Base-by-base conservation (phyloP, 495 filamentous ascomycete genomes). In the Hyaloscypha finlandica region DNA sequence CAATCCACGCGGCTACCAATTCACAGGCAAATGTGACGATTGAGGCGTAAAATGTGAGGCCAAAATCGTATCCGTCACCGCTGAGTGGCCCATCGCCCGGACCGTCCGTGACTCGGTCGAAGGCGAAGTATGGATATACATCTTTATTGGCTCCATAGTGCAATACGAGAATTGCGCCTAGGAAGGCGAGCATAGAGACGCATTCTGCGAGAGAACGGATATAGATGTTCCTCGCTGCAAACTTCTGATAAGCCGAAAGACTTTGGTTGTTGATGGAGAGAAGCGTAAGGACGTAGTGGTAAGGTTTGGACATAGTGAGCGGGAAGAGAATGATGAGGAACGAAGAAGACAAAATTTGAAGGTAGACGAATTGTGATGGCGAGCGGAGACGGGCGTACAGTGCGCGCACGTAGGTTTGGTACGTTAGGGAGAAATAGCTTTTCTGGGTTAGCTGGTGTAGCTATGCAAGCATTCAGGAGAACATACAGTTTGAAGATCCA, bases 331-430 rank as follows among this genome's bases (percentile, higher is more conserved):
- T 79, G 71, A 88, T 88, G 67, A 86, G 81, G 65, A 80, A 76
- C 6, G 81, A 77, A 1, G 83, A 86, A 1, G 85, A 87, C 54
- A 89, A 72, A 3, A 84, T 70, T 70, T 89, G 86, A 19, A 89
- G 80, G 66, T 81, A 77, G 59, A 85, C 79, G 75, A 89, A 89
- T 71, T 88, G 86, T 22, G 74, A 71, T 4, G 85, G 86, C 12
- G 80, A 83, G 31, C 86, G 84, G 20, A 89, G 80, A 14, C 86
- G 83, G 16, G 86, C 86, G 70, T 88, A 89, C n/a, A 89, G 69
- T 6, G 86, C 86, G 32, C 86, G 85, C n/a, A 89, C 86, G 75
- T 88, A 89, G 3, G 86, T 89, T 75, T 89, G 86, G 76, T 89
- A 89, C 2, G 86, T 89, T 20, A 88, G 74, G 74, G 82, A 81